Evolutionary conservation across 2,329 filamentous ascomycete species (phyloP), one percentile per base, ranked within the genome.

Genomic region (Didymella pinodella): DNA sequence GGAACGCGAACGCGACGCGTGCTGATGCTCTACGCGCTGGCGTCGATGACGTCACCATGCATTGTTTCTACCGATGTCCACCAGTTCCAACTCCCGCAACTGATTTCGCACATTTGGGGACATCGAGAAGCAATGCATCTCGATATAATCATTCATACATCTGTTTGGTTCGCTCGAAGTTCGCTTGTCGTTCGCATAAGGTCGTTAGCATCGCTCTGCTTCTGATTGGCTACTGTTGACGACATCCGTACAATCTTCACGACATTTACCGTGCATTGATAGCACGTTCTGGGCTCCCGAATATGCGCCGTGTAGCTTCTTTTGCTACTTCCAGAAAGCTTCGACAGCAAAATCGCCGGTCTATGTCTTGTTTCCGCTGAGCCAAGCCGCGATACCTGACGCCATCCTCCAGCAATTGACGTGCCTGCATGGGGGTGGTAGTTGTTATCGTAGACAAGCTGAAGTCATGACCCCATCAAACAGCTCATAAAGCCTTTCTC

Each of bases 381-480:
- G 62, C 64, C 62, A 66, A 65, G 64, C 48, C 49, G 36, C 41
- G 28, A 40, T 56, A 48, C 43, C 56, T 66, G 62, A 66, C 64
- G 64, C 62, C 41, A 66, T 66, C 59, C 58, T 55, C 38, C 29
- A 26, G 31, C 28, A 38, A 49, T 56, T 66, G 64, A 66, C 64
- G 64, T 66, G 64, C 64, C 58, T 12, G 49, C 64, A 66, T 55
- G 59, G 58, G 52, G 55, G 41, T 32, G 12, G 47, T 20, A 22
- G 41, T 54, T 54, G 52, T 52, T 56, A 66, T 64, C 57, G 47
- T 41, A 31, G 12, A 14, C 11, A 34, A 12, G 32, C 25, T 14
- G 25, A 41, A 29, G 11, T 38, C n/a, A 34, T 52, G 26, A 57
- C 43, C 48, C 26, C 18, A 18, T 38, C 12, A 8, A 36, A 40